phyloP scores from a whole-genome alignment of 176 grass and related monocot species.

The Alloteropsis semialata region DNA sequence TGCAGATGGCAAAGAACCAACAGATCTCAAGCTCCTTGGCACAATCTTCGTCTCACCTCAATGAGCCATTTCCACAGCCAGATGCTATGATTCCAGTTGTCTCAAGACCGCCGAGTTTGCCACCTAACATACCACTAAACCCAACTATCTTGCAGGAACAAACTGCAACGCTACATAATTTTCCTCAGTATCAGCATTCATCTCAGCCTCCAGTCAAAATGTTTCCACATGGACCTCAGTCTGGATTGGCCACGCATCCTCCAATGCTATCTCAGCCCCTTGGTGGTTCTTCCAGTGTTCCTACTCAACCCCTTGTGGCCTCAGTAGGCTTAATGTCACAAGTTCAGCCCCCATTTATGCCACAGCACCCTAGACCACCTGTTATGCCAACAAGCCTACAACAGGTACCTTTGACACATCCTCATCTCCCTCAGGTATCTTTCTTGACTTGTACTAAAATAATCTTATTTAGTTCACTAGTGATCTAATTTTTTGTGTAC shows the following conservation, averaged over 20 bases:
- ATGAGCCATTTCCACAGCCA: constrained; percentile 51
- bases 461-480: not conserved
- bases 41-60: constrained; percentile 50
- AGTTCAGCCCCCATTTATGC: constrained; percentile 46
- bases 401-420: constrained; percentile 38
- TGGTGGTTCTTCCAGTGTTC: constrained; percentile 43
- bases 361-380: constrained; percentile 45
- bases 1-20: constrained; percentile 86
- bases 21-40: constrained; percentile 39
- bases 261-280: constrained; percentile 45
- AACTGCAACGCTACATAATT: constrained; percentile 36
- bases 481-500: not conserved
- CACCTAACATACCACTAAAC: constrained; percentile 31
- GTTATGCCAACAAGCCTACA: constrained; percentile 45
- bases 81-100: constrained; percentile 39
- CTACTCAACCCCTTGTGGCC: constrained; percentile 38
- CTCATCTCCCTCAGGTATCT: constrained; percentile 65
- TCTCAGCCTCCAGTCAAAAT: constrained; percentile 38
- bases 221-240: constrained; percentile 41
- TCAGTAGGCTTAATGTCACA: constrained; percentile 59
- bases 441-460: constrained; percentile 7
- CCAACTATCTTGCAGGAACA: constrained; percentile 49
- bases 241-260: constrained; percentile 23
- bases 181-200: constrained; percentile 48
- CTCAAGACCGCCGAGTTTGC: constrained; percentile 33